Evolutionary conservation across 179 eudicot genomes (phyloP).

Genomic region (Drosera spatulata): DNA sequence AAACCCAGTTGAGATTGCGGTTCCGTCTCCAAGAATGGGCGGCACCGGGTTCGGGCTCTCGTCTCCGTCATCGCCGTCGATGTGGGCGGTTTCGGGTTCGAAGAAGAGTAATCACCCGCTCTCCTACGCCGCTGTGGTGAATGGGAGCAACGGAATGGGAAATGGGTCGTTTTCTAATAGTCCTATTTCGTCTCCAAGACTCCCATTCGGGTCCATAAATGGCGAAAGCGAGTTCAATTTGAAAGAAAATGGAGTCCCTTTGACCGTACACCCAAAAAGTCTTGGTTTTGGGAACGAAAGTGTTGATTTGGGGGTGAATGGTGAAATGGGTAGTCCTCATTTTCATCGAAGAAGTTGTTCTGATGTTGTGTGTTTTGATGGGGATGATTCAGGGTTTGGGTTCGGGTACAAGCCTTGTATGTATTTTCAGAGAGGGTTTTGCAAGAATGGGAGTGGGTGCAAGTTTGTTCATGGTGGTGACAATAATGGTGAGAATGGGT

Average conservation of each 20-base stretch:
- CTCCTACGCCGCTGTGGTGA: constrained; percentile 56
- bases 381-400: constrained; percentile 29
- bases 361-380: background rate
- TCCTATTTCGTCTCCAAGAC: too few species aligned
- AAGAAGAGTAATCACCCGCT: constrained; percentile 2
- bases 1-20: too few species aligned
- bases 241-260: background rate
- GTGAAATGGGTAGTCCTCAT: too few species aligned
- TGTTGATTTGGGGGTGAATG: too few species aligned
- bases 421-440: constrained; percentile 23
- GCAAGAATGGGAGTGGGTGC: constrained; percentile 7
- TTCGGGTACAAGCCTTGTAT: constrained; percentile 41
- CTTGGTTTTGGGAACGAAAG: too few species aligned
- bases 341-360: too few species aligned
- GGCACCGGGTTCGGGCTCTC: too few species aligned
- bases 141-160: constrained; percentile 17
- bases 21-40: too few species aligned
- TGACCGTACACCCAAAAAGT: too few species aligned
- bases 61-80: constrained; percentile 19
- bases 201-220: too few species aligned
- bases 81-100: constrained; percentile 27
- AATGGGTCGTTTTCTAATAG: too few species aligned
- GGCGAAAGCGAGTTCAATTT: constrained; percentile 4
- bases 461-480: too few species aligned
- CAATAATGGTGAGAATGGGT: constrained; percentile 4